Conservation (phyloP, 148 eudicot species). For the Rhododendron molle region DNA sequence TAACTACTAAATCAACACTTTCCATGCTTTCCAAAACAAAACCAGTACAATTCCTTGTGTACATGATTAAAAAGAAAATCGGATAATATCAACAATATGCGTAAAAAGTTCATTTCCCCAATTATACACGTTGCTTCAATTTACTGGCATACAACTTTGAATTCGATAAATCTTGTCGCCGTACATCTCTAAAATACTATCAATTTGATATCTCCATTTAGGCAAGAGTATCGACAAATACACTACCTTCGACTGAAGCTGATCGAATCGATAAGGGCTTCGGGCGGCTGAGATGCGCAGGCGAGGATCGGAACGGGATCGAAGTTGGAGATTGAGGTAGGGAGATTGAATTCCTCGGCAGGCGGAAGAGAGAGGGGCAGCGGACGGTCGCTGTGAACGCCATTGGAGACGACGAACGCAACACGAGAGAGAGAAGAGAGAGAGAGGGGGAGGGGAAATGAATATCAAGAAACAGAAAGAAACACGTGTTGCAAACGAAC, state of each 20-base stretch:
- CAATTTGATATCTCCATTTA: background rate
- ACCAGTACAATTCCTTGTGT: background rate
- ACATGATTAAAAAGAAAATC: background rate
- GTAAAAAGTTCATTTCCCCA: background rate
- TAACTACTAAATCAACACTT: background rate
- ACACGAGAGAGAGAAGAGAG: background rate
- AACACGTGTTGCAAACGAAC: background rate
- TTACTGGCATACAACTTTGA: background rate
- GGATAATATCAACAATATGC: background rate
- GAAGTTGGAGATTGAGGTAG: slow-evolving; percentile 17
- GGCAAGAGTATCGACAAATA: background rate
- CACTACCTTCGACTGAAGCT: slow-evolving; percentile 36
- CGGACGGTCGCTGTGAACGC: slow-evolving; percentile 26
- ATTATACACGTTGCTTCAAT: background rate
- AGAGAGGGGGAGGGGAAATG: background rate
- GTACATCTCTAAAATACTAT: background rate
- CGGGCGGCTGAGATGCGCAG: slow-evolving; percentile 15
- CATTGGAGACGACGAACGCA: slow-evolving; percentile 18
- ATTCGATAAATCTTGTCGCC: background rate
- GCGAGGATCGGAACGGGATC: slow-evolving; percentile 30
- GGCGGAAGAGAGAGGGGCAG: slow-evolving; percentile 10
- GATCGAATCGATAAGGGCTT: slow-evolving; percentile 31
- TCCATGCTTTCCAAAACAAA: background rate
- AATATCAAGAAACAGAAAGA: background rate
- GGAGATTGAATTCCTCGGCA: background rate